A percentile compares a stretch with the other conserved stretches of the same genome.
These are phyloP conservation scores for Paecilomyces variotii DNA, from an alignment of 2,329 filamentous ascomycete species.

Conservation along the genomic window DNA sequence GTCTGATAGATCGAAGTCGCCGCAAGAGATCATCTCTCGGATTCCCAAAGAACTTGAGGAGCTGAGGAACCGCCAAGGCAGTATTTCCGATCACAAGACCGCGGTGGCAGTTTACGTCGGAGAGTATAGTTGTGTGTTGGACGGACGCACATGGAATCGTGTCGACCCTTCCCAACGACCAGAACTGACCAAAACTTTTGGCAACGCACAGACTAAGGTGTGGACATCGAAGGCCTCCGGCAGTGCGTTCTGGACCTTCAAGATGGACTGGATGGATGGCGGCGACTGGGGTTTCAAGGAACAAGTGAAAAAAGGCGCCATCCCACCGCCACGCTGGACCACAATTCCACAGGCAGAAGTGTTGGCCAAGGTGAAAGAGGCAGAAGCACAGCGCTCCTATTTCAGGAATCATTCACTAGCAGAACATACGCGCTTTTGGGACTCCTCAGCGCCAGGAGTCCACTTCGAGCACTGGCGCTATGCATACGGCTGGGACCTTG, in stretches of 20 bases:
- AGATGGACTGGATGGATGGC: constrained; percentile 55
- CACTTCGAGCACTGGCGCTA: constrained; percentile 48
- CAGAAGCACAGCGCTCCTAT: constrained; percentile 30
- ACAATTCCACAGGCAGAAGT: constrained; percentile 31
- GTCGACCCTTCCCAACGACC: constrained; percentile 32
- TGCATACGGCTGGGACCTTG: constrained; percentile 48
- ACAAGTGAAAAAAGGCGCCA: constrained; percentile 40
- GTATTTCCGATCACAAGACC: constrained; percentile 40
- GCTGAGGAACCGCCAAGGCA: constrained; percentile 41
- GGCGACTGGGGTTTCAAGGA: constrained; percentile 54
- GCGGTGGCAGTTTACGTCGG: constrained; percentile 47
- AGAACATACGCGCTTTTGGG: constrained; percentile 46
- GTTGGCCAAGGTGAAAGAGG: constrained; percentile 26
- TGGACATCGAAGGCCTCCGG: constrained; percentile 46
- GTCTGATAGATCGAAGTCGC: constrained; percentile 42
- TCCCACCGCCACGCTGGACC: constrained; percentile 34
- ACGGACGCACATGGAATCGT: constrained; percentile 44
- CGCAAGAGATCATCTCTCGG: constrained; percentile 45
- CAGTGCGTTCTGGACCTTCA: constrained; percentile 53
- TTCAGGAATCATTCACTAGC: constrained; percentile 30
- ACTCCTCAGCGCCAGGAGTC: constrained; percentile 34
- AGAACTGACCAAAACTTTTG: constrained; percentile 33
- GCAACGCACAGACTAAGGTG: constrained; percentile 37
- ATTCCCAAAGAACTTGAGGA: constrained; percentile 37
- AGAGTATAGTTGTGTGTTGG: constrained; percentile 52